A percentile compares a stretch with the other conserved stretches of the same genome.
These are phyloP conservation scores for Eimeria necatrix DNA, from an alignment of 169 alveolate genomes.

Conservation along the genomic window DNA sequence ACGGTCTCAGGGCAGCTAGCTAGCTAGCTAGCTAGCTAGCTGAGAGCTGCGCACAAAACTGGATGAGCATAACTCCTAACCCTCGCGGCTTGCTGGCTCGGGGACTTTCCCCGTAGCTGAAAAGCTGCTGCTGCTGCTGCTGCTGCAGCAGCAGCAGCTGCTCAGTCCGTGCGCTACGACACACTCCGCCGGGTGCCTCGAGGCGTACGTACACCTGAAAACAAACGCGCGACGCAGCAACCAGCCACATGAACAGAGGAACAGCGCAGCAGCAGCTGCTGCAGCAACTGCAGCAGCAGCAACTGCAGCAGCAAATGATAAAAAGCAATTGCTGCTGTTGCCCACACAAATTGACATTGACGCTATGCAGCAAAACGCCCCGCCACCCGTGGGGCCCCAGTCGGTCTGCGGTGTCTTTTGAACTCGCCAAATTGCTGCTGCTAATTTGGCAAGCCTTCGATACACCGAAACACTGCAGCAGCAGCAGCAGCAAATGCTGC, in stretches of 20 bases:
- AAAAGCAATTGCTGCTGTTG: not conserved
- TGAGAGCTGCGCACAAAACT: too few relatives aligned
- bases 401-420: not conserved
- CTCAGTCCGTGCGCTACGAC: constrained; percentile 65
- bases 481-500: too few relatives aligned
- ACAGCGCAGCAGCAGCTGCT: too few relatives aligned
- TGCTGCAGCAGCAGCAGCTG: not conserved
- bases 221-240: not conserved
- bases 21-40: too few relatives aligned
- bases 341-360: constrained; percentile 15
- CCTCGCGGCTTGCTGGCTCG: constrained; percentile 77
- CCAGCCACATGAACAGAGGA: too few relatives aligned
- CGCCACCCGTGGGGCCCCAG: constrained; percentile 40
- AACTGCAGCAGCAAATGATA: too few relatives aligned
- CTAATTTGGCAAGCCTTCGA: constrained; percentile 32
- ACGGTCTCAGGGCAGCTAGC: constrained; percentile 40
- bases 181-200: constrained; percentile 63
- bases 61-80: not conserved
- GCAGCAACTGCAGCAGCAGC: too few relatives aligned
- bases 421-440: too few relatives aligned
- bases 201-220: not conserved
- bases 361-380: not conserved
- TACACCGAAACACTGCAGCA: not conserved
- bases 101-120: constrained; percentile 80
- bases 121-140: too few relatives aligned